These are phyloP conservation scores for Nicotiana rustica DNA, from an alignment of 305 asterid genomes.

Conservation along the genomic window DNA sequence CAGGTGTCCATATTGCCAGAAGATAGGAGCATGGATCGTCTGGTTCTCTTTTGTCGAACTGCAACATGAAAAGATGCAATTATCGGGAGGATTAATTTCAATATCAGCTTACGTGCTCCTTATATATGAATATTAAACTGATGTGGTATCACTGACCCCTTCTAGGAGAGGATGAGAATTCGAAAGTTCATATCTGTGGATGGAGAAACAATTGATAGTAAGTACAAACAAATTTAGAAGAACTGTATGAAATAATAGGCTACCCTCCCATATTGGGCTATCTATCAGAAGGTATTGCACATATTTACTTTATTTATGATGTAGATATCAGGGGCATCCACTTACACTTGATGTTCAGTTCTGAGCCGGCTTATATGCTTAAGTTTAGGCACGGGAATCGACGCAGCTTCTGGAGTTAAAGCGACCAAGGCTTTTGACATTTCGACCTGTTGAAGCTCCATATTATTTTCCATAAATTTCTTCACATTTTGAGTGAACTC, in stretches of 20 bases:
- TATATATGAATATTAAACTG: slow-evolving; percentile 18
- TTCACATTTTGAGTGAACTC: slow-evolving; percentile 85
- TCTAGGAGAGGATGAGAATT: slow-evolving; percentile 88
- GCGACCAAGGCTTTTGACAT: slow-evolving; percentile 94
- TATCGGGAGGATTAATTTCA: slow-evolving; percentile 39
- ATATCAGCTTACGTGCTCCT: slow-evolving; percentile 20
- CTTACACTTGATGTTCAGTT: slow-evolving; percentile 99
- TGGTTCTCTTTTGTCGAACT: slow-evolving; percentile 92
- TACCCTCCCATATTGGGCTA: background rate
- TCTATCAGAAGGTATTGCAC: slow-evolving; percentile 6
- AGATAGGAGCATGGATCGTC: slow-evolving; percentile 95
- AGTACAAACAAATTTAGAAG: slow-evolving; percentile 30
- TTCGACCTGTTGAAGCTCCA: slow-evolving; percentile 69
- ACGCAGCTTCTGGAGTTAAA: slow-evolving; percentile 87
- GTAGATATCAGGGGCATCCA: slow-evolving; percentile 39
- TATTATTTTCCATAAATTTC: slow-evolving; percentile 62
- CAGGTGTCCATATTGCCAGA: slow-evolving; percentile 75
- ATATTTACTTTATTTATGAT: background rate
- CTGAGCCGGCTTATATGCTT: slow-evolving; percentile 89
- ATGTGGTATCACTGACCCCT: slow-evolving; percentile 65
- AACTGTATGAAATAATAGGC: slow-evolving; percentile 30
- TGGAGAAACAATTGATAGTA: slow-evolving; percentile 44
- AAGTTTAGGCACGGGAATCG: slow-evolving; percentile 92
- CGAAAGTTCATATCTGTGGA: slow-evolving; percentile 93
- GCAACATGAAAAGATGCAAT: slow-evolving; percentile 49